Base-by-base conservation (phyloP, 1,284 basidiomycete genomes). In the Ceratobasidium sp. region DNA sequence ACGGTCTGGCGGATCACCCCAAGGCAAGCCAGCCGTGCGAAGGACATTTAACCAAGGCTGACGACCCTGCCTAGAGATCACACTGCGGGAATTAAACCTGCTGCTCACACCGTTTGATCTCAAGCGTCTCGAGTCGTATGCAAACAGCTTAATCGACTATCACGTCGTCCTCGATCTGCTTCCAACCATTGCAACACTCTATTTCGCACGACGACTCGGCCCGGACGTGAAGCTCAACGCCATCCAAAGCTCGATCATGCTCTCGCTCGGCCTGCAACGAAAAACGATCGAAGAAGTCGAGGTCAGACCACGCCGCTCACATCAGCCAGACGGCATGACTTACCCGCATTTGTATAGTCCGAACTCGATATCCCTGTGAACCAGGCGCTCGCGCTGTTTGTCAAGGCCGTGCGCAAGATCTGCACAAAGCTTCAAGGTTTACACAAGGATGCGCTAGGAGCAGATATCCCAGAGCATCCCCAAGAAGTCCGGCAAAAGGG, bases 71-170 rank as follows among this genome's bases (percentile, higher is more conserved):
- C 43, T 25, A 70, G 59, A 91, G 94, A 84, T 75, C 85, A 91
- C 34, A 84, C 84, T n/a, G 84, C 92, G 1, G 82, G 96, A 99
- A 81, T 86, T 99, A 9, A 87, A 89, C 0, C 86, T 91, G 54
- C 84, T 95, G 19, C 84, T 98, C 77, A 92, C 95, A 0, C 96
- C 97, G 0, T 99, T 98, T 82, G 98, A 99, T 84, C 87, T 99
- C 81, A 99, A 99, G 85, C 92, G 98, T 1, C 89, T 99, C 46
- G 94, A 97, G 80, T 94, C 97, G 6, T 99, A 99, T 81, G 93
- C 95, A 4, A 96, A 97, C 84, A 98, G 97, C 84, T 92, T 94
- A 90, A 88, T 99, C 64, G 98, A 99, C 84, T 98, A 97, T 82
- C 96, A 98, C 82, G 95, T 98, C 81, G 90, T 99, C 76, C 87